Evolutionary conservation across 441 rosid species (phyloP), one percentile per base, ranked within the genome.

Genomic region (Adansonia rubrostipa): DNA sequence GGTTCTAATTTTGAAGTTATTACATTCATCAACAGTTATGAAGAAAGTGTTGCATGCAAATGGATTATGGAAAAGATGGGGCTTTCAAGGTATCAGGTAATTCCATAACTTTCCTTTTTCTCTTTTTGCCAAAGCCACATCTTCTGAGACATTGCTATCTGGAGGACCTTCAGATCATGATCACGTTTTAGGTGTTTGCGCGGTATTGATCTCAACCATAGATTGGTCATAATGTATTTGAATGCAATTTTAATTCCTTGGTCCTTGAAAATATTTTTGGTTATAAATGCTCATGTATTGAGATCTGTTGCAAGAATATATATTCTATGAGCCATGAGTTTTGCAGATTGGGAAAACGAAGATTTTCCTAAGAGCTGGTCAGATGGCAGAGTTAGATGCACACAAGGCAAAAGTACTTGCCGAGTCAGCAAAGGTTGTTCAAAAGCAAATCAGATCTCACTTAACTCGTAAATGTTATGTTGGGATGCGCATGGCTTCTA

Each of bases 381-480:
- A 92, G 76, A 88, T 91, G 92, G 98, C 95, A 51, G 92, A 91
- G 86, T 82, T 96, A 75, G 98, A 96, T 87, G 87, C 93, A n/a
- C 83, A 77, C 77, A 89, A 92, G 83, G 81, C 87, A 66, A 84
- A 79, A 80, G 53, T 81, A 48, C 90, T 87, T 24, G 86, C 90
- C 45, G 87, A 83, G 73, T 86, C 94, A 28, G 97, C 97, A 53
- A 84, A 71, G 79, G 81, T 86, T 77, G 86, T 96, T 83, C 99
- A 97, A 80, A 85, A 87, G 73, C 83, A 81, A 74, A 53, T 73
- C 76, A 88, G 84, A 84, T 79, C 89, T 77, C 80, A 66, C 79
- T 70, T 85, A 60, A 79, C 87, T 79, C 94, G 87, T 75, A 93
- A 82, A 83, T 85, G 80, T 44, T 94, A 80, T 80, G 68, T 85